Evolutionary conservation across 2,329 filamentous ascomycete species (phyloP).

Genomic region (Monosporascus ibericus): DNA sequence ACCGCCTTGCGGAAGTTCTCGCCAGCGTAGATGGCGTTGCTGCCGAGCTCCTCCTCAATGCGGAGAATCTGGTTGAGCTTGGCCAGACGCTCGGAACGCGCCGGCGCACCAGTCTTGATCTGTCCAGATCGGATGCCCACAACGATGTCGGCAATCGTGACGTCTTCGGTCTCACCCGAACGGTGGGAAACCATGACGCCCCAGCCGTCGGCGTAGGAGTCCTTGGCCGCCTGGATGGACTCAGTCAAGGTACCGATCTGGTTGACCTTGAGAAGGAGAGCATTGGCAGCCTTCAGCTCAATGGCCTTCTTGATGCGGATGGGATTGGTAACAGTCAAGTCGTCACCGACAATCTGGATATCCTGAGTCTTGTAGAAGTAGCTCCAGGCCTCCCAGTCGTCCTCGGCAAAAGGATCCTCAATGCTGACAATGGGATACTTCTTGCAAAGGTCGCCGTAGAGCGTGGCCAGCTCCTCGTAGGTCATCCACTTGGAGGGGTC

Average conservation of each 20-base stretch:
- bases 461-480: conserved; percentile 90
- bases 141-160: conserved; percentile 96
- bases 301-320: conserved; percentile 99
- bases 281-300: conserved; percentile 97
- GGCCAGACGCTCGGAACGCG: conserved; percentile 93
- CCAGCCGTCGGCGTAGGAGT: conserved; percentile 92
- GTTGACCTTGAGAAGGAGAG: conserved; percentile 98
- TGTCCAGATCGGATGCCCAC: conserved; percentile 94
- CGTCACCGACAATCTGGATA: conserved; percentile 97
- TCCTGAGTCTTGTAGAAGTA: conserved; percentile 99
- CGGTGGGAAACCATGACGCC: conserved; percentile 99
- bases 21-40: conserved; percentile 86
- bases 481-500: conserved; percentile 97
- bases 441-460: conserved; percentile 80
- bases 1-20: conserved; percentile 86
- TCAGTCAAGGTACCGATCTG: conserved; percentile 98
- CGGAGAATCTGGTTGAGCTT: conserved; percentile 99
- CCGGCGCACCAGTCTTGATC: conserved; percentile 98
- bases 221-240: conserved; percentile 98
- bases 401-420: conserved; percentile 98
- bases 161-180: conserved; percentile 98
- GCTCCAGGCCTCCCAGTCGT: conserved; percentile 99
- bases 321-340: conserved; percentile 98
- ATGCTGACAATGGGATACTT: conserved; percentile 99
- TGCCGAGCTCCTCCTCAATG: conserved; percentile 97